These are phyloP conservation scores for Nematocida ironsii DNA, from an alignment of 371 early-diverging fungal species.

Conservation along the genomic window DNA sequence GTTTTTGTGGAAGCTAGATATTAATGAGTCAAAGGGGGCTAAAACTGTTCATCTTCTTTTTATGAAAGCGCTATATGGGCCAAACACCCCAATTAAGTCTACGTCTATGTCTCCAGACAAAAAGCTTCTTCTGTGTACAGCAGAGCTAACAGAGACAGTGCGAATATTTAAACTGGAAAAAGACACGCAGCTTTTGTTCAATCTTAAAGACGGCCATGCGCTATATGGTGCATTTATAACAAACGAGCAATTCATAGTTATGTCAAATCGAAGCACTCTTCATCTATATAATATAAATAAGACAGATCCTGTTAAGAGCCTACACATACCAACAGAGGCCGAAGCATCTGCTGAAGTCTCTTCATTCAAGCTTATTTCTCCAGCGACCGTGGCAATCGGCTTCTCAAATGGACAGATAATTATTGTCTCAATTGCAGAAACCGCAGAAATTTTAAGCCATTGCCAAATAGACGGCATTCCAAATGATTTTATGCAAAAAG, in stretches of 20 bases:
- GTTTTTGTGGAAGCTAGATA: slow-evolving; percentile 36
- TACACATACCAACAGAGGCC: not conserved
- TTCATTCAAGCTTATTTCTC: not conserved
- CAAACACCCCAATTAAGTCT: slow-evolving; percentile 36
- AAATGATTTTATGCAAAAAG: not conserved
- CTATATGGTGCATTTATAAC: not conserved
- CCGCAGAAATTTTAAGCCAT: not conserved
- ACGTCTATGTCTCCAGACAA: slow-evolving; percentile 7
- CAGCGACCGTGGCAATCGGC: not conserved
- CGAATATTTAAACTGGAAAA: slow-evolving; percentile 29
- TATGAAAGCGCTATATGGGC: slow-evolving; percentile 45
- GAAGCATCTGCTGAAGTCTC: not conserved
- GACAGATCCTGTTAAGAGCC: not conserved
- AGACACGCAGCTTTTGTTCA: slow-evolving; percentile 50
- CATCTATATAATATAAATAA: slow-evolving; percentile 24
- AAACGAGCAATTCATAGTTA: not conserved
- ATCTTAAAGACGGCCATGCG: slow-evolving; percentile 15
- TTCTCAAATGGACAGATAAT: slow-evolving; percentile 1
- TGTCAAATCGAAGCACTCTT: slow-evolving; percentile 17
- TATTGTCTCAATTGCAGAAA: not conserved
- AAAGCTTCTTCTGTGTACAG: slow-evolving; percentile 37
- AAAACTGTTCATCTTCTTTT: slow-evolving; percentile 23
- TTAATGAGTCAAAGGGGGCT: not conserved
- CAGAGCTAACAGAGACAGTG: slow-evolving; percentile 33
- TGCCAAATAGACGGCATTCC: slow-evolving; percentile 9